Conservation (phyloP, 176 grass and related monocot species). For the Oryza glaberrima region DNA sequence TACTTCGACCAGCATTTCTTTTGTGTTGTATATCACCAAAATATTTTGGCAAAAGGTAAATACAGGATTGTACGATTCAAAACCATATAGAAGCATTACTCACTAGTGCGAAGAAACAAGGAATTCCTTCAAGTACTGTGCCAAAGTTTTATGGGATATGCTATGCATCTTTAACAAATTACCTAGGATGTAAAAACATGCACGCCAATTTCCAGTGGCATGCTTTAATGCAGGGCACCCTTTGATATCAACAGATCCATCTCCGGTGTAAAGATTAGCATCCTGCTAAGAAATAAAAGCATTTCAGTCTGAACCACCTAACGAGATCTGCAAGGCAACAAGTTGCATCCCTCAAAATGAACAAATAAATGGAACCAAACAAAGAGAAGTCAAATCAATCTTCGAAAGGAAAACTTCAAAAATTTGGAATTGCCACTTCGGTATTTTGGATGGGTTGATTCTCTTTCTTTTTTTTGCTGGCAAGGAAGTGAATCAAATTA, state of each 20-base stretch:
- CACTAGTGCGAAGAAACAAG: not conserved
- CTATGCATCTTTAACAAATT: not conserved
- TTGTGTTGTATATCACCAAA: not conserved
- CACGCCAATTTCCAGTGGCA: constrained; percentile 66
- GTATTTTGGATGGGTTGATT: not conserved
- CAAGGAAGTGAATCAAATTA: not conserved
- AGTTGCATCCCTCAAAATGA: not conserved
- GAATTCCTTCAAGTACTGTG: not conserved
- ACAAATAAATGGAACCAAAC: not conserved
- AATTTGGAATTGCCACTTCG: not conserved
- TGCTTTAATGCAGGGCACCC: constrained; percentile 52
- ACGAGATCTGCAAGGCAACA: not conserved
- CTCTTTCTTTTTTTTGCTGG: not conserved
- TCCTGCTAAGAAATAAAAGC: constrained; percentile 40
- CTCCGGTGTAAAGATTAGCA: constrained; percentile 47
- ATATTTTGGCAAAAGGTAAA: not conserved
- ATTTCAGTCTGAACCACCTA: not conserved
- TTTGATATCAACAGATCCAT: constrained; percentile 61
- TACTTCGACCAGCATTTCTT: not conserved
- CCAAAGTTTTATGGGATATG: not conserved
- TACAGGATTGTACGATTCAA: not conserved
- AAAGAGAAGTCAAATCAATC: not conserved
- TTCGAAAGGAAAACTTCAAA: not conserved
- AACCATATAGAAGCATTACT: not conserved
- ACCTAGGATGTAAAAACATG: constrained; percentile 56